Evolutionary conservation across 495 filamentous ascomycete species (phyloP).

Genomic region (Trichoderma orchidacearum): DNA sequence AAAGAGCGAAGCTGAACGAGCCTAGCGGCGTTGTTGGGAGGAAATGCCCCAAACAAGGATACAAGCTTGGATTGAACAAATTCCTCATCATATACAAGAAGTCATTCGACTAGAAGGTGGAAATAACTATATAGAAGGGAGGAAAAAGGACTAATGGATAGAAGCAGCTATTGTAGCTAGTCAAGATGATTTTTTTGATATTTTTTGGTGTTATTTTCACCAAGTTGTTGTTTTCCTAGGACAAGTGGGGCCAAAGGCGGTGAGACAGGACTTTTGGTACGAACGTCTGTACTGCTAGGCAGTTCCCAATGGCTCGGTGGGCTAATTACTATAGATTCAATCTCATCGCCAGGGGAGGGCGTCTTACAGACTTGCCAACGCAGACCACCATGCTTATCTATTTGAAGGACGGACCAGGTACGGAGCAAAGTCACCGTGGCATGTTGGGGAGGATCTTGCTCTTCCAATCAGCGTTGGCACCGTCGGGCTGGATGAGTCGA

Average conservation of each 20-base stretch:
- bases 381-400: too few relatives aligned
- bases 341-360: too few relatives aligned
- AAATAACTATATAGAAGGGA: constrained; percentile 17
- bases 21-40: constrained; percentile 10
- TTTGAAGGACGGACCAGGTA: too few relatives aligned
- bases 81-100: constrained; percentile 15
- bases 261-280: too few relatives aligned
- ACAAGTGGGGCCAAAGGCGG: too few relatives aligned
- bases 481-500: background rate
- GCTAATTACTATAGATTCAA: too few relatives aligned
- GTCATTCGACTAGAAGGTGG: constrained; percentile 14
- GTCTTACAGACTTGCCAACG: too few relatives aligned
- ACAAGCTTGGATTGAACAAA: constrained; percentile 18
- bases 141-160: background rate
- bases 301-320: too few relatives aligned
- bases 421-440: too few relatives aligned
- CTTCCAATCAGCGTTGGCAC: background rate
- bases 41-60: constrained; percentile 11
- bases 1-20: constrained; percentile 5
- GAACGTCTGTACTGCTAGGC: too few relatives aligned
- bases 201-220: too few relatives aligned
- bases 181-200: background rate
- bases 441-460: background rate
- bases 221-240: too few relatives aligned
- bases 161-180: background rate